These are phyloP conservation scores for Wickerhamiella siamensis DNA, from an alignment of 805 yeast species.

Conservation along the genomic window DNA sequence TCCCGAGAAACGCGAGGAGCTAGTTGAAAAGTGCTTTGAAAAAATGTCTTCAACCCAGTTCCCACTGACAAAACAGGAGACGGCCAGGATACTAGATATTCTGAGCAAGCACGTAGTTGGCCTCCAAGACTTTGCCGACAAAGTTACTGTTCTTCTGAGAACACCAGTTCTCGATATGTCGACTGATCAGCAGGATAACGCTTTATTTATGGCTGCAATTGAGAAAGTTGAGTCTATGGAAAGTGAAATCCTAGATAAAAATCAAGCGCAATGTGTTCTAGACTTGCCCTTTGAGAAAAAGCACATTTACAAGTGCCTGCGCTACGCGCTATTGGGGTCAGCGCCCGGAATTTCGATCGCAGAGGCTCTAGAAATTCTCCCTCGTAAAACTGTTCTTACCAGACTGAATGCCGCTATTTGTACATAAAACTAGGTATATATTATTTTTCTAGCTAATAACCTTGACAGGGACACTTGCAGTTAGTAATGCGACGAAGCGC, in stretches of 20 bases:
- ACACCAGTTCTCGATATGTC: conserved; percentile 4
- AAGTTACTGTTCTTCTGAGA: conserved; percentile 22
- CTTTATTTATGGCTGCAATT: conserved; percentile 2
- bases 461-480: neutral
- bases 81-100: conserved; percentile 29
- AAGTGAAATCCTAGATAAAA: neutral
- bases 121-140: conserved; percentile 36
- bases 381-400: conserved; percentile 16
- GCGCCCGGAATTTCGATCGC: conserved; percentile 58
- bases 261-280: conserved; percentile 1
- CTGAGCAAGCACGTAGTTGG: conserved; percentile 39
- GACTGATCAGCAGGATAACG: conserved; percentile 1
- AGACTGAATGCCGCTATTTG: conserved; percentile 2
- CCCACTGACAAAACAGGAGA: conserved; percentile 18
- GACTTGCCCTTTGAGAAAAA: conserved; percentile 10
- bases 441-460: neutral
- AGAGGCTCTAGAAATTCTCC: conserved; percentile 40
- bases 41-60: neutral
- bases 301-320: conserved; percentile 37
- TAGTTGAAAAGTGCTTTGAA: conserved; percentile 20
- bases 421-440: neutral
- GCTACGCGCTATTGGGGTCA: conserved; percentile 60
- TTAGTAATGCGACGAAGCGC: conserved; percentile 3
- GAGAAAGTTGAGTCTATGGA: neutral
- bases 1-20: conserved; percentile 22